These are phyloP conservation scores for Artemisia tridentata DNA, from an alignment of 129 eudicot species.

Conservation along the genomic window DNA sequence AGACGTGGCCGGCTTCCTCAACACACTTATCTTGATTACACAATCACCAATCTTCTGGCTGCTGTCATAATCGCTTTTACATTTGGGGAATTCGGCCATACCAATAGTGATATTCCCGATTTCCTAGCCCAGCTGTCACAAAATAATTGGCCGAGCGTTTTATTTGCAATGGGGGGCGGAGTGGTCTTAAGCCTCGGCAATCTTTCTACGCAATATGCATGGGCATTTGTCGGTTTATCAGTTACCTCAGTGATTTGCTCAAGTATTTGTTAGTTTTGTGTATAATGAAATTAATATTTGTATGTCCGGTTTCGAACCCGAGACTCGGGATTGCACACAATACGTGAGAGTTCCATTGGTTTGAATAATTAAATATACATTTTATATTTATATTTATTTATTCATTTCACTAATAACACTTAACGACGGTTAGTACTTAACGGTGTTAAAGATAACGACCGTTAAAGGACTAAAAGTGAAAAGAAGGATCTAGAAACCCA, in stretches of 20 bases:
- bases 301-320: too few relatives aligned
- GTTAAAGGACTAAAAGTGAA: too few relatives aligned
- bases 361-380: too few relatives aligned
- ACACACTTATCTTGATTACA: conserved; percentile 85
- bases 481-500: too few relatives aligned
- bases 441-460: too few relatives aligned
- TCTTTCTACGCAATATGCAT: conserved; percentile 74
- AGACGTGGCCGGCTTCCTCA: conserved; percentile 95
- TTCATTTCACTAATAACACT: too few relatives aligned
- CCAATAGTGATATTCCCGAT: conserved; percentile 51
- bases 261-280: too few relatives aligned
- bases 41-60: conserved; percentile 75
- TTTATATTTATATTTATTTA: too few relatives aligned
- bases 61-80: conserved; percentile 84
- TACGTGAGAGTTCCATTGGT: too few relatives aligned
- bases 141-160: conserved; percentile 78
- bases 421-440: too few relatives aligned
- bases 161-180: conserved; percentile 88
- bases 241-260: conserved; percentile 59
- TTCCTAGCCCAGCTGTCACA: conserved; percentile 71
- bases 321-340: too few relatives aligned
- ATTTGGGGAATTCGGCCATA: conserved; percentile 70
- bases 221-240: conserved; percentile 82
- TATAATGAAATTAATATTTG: too few relatives aligned
- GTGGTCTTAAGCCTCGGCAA: conserved; percentile 66